A percentile compares a stretch with the other conserved stretches of the same genome.
phyloP scores from a whole-genome alignment of 78 protist genomes.

The Dictyostelium purpureum region DNA sequence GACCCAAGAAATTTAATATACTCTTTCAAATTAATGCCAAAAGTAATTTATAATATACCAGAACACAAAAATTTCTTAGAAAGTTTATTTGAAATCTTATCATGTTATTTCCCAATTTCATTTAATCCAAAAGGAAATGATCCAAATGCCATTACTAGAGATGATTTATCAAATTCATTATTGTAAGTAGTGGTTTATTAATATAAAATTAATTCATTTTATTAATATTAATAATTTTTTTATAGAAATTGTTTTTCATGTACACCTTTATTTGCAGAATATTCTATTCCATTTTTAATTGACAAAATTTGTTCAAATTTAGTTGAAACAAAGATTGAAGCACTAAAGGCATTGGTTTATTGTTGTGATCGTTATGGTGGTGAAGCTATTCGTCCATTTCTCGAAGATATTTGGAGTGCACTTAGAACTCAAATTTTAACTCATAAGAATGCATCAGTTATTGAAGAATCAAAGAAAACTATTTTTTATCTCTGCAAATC shows the following conservation, averaged over 20 bases:
- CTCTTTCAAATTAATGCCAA: constrained; percentile 76
- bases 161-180: constrained; percentile 51
- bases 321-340: constrained; percentile 70
- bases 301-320: constrained; percentile 68
- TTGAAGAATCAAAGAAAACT: constrained; percentile 72
- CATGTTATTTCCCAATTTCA: constrained; percentile 93
- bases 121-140: constrained; percentile 93
- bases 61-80: constrained; percentile 57
- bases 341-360: constrained; percentile 28
- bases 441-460: constrained; percentile 29
- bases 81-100: constrained; percentile 86
- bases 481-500: constrained; percentile 33
- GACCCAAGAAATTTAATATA: constrained; percentile 95
- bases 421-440: constrained; percentile 49
- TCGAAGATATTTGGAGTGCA: constrained; percentile 74
- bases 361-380: constrained; percentile 62
- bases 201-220: background rate
- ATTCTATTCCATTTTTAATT: constrained; percentile 65
- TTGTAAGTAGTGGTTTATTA: constrained; percentile 18
- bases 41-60: constrained; percentile 45
- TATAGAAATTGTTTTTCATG: constrained; percentile 48
- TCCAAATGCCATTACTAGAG: constrained; percentile 75
- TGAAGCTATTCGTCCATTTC: constrained; percentile 9
- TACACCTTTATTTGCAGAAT: constrained; percentile 62
- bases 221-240: background rate